Evolutionary conservation across 495 filamentous ascomycete genomes (phyloP).

Genomic region (Corynascus novoguineensis): DNA sequence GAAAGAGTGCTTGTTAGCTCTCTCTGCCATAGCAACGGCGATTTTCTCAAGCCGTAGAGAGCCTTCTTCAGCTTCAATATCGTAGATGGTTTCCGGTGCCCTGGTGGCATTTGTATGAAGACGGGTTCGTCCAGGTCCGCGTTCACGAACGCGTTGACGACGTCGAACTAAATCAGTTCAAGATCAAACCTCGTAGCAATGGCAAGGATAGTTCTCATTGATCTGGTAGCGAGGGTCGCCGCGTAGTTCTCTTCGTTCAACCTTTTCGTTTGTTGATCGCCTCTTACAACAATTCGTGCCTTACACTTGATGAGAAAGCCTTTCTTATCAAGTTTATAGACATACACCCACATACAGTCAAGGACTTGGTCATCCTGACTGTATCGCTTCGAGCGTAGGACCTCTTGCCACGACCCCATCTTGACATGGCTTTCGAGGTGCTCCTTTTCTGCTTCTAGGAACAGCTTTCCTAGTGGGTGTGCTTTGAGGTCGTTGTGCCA

Average conservation of each 20-base stretch:
- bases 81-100: constrained; percentile 5
- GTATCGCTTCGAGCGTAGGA: no score
- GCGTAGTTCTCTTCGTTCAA: constrained; percentile 14
- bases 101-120: constrained; percentile 15
- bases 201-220: constrained; percentile 13
- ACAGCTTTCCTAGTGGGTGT: constrained; percentile 5
- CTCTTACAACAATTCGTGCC: constrained; percentile 17
- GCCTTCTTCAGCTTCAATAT: constrained; percentile 13
- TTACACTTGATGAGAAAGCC: constrained; percentile 14
- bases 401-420: constrained; percentile 10
- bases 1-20: constrained; percentile 10
- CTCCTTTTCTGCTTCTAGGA: constrained; percentile 11
- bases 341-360: constrained; percentile 20
- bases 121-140: constrained; percentile 7
- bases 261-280: constrained; percentile 13
- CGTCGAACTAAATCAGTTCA: constrained; percentile 17
- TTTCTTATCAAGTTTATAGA: constrained; percentile 16
- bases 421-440: constrained; percentile 9
- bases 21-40: constrained; percentile 20
- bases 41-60: constrained; percentile 17
- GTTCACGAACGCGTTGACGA: constrained; percentile 19
- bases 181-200: constrained; percentile 18
- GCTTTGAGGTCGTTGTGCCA: constrained; percentile 5
- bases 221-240: constrained; percentile 10
- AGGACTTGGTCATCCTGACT: neutral